Evolutionary conservation across 2,329 filamentous ascomycete species (phyloP).

Genomic region (Hymenoscyphus fructigenus): DNA sequence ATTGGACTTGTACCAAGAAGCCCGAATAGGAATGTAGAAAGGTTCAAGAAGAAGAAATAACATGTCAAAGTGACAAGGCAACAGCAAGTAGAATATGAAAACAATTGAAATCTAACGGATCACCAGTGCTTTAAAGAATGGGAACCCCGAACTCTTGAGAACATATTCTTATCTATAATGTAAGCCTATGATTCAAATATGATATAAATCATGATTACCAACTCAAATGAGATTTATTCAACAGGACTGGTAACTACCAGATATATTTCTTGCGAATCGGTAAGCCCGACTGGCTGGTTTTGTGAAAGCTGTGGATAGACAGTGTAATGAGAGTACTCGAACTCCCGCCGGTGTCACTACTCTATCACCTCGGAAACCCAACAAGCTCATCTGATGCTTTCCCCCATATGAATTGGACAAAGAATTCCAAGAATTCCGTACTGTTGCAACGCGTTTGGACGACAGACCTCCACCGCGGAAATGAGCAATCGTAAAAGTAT

Average conservation of each 20-base stretch:
- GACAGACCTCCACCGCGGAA: not conserved
- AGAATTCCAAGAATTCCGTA: not conserved
- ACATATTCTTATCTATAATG: not conserved
- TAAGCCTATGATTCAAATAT: not conserved
- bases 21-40: not conserved
- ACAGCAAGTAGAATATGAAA: not conserved
- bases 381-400: not conserved
- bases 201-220: not conserved
- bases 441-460: not conserved
- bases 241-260: not conserved
- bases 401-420: not conserved
- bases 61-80: not conserved
- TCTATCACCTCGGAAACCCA: not conserved
- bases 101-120: not conserved
- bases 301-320: not conserved
- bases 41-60: not conserved
- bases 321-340: not conserved
- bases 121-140: not conserved
- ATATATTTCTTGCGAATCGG: not conserved
- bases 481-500: conserved; percentile 5
- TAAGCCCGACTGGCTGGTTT: not conserved
- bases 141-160: not conserved
- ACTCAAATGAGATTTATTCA: not conserved
- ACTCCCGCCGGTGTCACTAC: not conserved
- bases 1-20: not conserved